A percentile compares a stretch with the other conserved stretches of the same genome.
phyloP scores from a whole-genome alignment of 2,329 filamentous ascomycete genomes.

The Pseudogymnoascus sp. region DNA sequence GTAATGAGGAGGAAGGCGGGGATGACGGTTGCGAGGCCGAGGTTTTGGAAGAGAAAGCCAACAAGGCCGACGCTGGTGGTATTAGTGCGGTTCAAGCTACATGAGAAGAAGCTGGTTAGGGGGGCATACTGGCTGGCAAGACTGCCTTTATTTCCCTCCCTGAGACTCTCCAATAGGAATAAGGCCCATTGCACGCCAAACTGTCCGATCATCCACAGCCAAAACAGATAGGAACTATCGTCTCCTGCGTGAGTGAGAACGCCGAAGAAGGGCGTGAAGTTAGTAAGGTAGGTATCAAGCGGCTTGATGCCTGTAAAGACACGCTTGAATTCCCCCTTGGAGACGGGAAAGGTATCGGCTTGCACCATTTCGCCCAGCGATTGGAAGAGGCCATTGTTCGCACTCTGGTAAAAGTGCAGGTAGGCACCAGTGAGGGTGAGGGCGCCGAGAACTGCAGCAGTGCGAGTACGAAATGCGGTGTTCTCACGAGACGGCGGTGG shows the following conservation, averaged over 20 bases:
- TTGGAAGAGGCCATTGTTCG: neutral
- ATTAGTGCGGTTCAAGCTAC: neutral
- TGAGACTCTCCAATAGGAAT: neutral
- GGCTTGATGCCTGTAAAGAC: conserved; percentile 12
- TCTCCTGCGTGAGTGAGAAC: neutral
- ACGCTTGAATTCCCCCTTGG: neutral
- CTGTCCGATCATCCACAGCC: conserved; percentile 9
- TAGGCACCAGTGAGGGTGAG: neutral
- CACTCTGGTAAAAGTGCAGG: neutral
- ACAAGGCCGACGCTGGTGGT: neutral
- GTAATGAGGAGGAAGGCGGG: conserved; percentile 4
- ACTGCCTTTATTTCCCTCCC: neutral
- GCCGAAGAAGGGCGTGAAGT: conserved; percentile 7
- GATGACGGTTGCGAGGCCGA: neutral
- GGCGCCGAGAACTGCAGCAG: neutral
- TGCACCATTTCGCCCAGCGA: neutral
- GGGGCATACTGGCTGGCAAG: neutral
- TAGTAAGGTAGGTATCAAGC: neutral
- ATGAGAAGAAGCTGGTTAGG: neutral
- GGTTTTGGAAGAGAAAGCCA: neutral
- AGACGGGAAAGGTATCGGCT: neutral
- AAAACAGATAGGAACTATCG: conserved; percentile 5
- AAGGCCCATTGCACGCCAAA: neutral
- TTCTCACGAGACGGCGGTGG: neutral
- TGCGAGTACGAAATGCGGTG: neutral